These are phyloP conservation scores for Dianthus caryophyllus DNA, from an alignment of 148 eudicot species.

Conservation along the genomic window DNA sequence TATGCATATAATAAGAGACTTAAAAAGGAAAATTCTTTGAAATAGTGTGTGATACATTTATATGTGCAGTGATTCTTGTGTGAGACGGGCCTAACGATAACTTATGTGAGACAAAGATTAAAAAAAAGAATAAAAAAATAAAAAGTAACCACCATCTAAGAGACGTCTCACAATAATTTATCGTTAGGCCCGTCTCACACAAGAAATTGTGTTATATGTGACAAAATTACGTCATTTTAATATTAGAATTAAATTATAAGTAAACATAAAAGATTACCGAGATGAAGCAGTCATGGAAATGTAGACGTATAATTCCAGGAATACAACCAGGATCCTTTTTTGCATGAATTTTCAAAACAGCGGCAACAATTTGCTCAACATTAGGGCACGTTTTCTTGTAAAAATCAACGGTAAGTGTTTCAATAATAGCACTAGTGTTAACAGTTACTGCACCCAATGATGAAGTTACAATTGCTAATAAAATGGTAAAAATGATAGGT, in stretches of 20 bases:
- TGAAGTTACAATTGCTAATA: neutral
- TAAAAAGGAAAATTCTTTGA: too few species aligned
- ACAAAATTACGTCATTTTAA: neutral
- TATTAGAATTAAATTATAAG: too few species aligned
- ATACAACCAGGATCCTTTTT: neutral
- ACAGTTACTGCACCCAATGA: neutral
- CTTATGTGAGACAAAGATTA: too few species aligned
- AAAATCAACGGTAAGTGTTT: slow-evolving; percentile 15
- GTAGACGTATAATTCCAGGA: slow-evolving; percentile 30
- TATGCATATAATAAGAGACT: too few species aligned
- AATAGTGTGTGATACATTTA: too few species aligned
- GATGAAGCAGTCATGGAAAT: slow-evolving; percentile 28
- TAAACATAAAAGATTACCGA: slow-evolving; percentile 20
- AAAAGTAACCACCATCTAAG: too few species aligned
- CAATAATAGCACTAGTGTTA: slow-evolving; percentile 15
- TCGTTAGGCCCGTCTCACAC: too few species aligned
- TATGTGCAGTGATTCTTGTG: too few species aligned
- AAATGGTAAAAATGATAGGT: neutral
- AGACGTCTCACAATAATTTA: too few species aligned
- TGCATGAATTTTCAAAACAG: neutral
- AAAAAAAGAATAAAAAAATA: too few species aligned
- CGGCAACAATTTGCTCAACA: slow-evolving; percentile 15
- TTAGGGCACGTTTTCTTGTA: slow-evolving; percentile 19
- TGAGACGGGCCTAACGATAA: too few species aligned
- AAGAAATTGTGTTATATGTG: too few species aligned